These are phyloP conservation scores for Solanum verrucosum DNA, from an alignment of 257 asterid genomes.

Conservation along the genomic window DNA sequence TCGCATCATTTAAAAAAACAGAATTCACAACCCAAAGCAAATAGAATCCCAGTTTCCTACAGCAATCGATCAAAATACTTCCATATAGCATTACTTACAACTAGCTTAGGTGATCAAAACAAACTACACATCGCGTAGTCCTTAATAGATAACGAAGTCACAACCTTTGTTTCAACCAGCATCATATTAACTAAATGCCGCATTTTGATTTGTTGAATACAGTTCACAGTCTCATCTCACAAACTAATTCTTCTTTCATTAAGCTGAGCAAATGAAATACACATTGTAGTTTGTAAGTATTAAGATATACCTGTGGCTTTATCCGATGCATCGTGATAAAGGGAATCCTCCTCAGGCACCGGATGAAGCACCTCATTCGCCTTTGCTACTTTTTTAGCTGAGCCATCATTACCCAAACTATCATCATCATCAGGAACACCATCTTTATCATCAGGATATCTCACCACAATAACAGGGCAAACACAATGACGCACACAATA, in stretches of 20 bases:
- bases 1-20: not conserved
- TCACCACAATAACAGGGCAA: constrained; percentile 69
- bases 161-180: not conserved
- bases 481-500: constrained; percentile 72
- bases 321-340: constrained; percentile 51
- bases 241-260: not conserved
- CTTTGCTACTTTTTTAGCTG: constrained; percentile 12
- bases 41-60: not conserved
- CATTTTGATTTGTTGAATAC: not conserved
- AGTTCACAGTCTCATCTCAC: not conserved
- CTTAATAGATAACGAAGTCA: not conserved
- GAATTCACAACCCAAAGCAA: not conserved
- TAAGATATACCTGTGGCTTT: constrained; percentile 31
- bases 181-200: not conserved
- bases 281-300: not conserved
- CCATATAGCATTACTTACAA: not conserved
- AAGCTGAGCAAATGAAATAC: not conserved
- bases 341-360: constrained; percentile 30
- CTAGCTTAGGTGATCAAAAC: not conserved
- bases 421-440: constrained; percentile 22
- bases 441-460: constrained; percentile 57
- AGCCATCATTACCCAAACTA: constrained; percentile 8
- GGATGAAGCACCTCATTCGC: constrained; percentile 15
- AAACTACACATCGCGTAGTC: not conserved
- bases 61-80: not conserved